Conservation (phyloP, 768 basidiomycete genomes). For the Auricularia heimuer region DNA sequence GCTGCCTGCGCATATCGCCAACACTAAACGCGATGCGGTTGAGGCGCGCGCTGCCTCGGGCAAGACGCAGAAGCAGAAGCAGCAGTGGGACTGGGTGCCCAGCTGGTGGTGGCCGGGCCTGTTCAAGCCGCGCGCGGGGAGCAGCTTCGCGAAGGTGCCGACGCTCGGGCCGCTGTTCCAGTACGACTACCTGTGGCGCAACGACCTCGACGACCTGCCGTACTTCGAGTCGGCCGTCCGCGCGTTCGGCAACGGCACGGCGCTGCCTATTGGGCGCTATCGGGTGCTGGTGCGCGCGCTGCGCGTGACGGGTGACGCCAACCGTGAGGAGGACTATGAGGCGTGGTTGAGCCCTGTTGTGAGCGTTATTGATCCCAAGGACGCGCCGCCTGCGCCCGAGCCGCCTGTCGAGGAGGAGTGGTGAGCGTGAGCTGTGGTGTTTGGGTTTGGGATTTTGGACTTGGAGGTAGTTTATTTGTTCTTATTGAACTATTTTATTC, state of each 20-base stretch:
- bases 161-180: constrained; percentile 1
- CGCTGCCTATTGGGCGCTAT: constrained; percentile 25
- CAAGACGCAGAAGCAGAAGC: background rate
- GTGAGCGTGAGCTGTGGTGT: no score
- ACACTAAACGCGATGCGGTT: no score
- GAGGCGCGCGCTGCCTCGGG: no score
- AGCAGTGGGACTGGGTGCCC: background rate
- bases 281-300: constrained; percentile 8
- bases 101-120: background rate
- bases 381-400: no score
- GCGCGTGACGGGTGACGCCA: constrained; percentile 11
- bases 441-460: no score
- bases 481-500: no score
- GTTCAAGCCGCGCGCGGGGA: background rate
- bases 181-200: background rate
- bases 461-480: no score
- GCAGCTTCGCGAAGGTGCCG: background rate
- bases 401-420: no score
- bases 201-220: background rate
- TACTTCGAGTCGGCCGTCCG: background rate
- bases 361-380: background rate
- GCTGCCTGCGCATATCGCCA: no score
- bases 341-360: constrained; percentile 12
- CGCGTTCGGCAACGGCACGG: constrained; percentile 19
- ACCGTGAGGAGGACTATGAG: constrained; percentile 10